Base-by-base conservation (phyloP, 352 stramenopile genomes). In the Globisporangium spinosum region DNA sequence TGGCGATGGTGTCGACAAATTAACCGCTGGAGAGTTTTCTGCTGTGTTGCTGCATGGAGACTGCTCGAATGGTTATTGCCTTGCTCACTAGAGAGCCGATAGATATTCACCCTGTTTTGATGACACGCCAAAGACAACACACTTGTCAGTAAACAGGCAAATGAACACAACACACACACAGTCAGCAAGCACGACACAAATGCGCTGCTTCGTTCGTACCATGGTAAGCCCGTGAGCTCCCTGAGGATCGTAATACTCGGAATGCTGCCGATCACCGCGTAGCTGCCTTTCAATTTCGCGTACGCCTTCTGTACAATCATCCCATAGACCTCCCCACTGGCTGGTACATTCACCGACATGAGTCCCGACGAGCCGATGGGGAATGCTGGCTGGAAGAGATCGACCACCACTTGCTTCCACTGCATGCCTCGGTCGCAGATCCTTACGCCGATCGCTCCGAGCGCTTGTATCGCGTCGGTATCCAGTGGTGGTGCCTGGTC, bases 261-360 rank as follows among this genome's bases (percentile, higher is more conserved):
- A 29, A 80, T 51, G 0, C 8, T 51, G 0, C 59, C 20, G 34
- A 85, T 40, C 2, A 66, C 58, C 1, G 45, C 53, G 49, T 86
- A 91, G 64, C 73, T 77, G 4, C 79, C 79, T 62, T 75, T 75
- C 9, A 85, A 49, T 43, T 91, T 91, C 5, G 77, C 83, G 17
- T 75, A 80, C n/a, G 80, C 80, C 56, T 91, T 91, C 22, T 89
- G 77, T 0, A 91, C 67, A 3, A 89, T 47, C 23, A 74, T 64
- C 1, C 72, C 47, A 20, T 76, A 89, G 3, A 78, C 38, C 32
- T 87, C 77, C 1, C 77, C 76, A 22, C 38, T 66, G 45, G 2
- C 22, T 5, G 20, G 67, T 70, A 29, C 64, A 74, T 15, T 40
- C 45, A 70, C 49, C 12, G 64, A 54, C 67, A 84, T 68, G 5